Base-by-base conservation (phyloP, 306 rosid species). In the Cicer arietinum region DNA sequence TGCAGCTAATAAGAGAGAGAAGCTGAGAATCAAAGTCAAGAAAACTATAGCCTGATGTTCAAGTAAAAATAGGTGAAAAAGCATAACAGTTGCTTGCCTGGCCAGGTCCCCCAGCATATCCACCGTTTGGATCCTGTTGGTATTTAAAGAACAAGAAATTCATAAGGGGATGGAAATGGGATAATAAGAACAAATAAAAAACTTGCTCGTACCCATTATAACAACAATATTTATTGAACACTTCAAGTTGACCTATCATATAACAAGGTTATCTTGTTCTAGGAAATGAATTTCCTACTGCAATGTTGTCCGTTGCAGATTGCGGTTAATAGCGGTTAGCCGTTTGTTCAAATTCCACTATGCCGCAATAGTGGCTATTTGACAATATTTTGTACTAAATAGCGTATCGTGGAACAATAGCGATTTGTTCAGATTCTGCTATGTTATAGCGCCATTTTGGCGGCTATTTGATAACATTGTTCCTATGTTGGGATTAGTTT, bases 81-180 rank as follows among this genome's bases (percentile, higher is more conserved):
- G 10, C 9, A 11, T 50, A 83, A 17, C 16, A 65, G 81, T 64
- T 47, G 70, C 96, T 85, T 87, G 88, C 98, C 97, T 94, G 98
- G 73, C 92, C 94, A 82, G 98, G 98, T 71, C 97, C 98, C 13
- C 98, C 98, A 37, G 90, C 94, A 82, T 83, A 94, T 75, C 97
- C 97, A 82, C 97, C 98, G 75, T 85, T 76, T 25, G 86, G 86
- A 79, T 94, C 97, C 98, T 94, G 85, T 72, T 73, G 77, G 57
- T n/a, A 80, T 30, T 71, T 20, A 74, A 68, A 79, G 64, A 75
- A 57, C 47, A 69, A 77, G 18, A 58, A 25, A 76, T 2, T 14
- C 52, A 56, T 30, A 8, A 67, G 16, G n/a, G 7, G 48, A 9
- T 4, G 47, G 66, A 65, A 41, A 71, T 41, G 69, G 66, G 53